Base-by-base conservation (phyloP, 2,329 filamentous ascomycete species). In the Microascus cirrosus region DNA sequence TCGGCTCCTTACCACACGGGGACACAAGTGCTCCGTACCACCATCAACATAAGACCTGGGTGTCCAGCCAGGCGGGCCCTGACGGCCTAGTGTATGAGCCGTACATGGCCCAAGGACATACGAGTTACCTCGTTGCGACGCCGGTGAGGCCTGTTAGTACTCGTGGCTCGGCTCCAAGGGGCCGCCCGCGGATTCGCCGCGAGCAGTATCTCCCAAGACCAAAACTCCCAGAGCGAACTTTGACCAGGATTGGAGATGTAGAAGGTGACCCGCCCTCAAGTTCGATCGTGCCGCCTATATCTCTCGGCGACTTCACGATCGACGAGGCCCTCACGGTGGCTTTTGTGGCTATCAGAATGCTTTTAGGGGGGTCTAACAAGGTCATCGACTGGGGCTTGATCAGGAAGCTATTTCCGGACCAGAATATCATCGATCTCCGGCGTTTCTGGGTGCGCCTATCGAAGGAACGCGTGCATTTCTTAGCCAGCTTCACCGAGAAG, bases 361-460 rank as follows among this genome's bases (percentile, higher is more conserved):
- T 87, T 10, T 70, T 84, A 7, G 84, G 84, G 11, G 84, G 84
- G 7, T 73, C 83, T 12, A 79, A 83, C 61, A 77, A 79, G 62
- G 71, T 74, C 1, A 73, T 84, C 24, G 84, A 87, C 63, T 85
- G 83, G 77, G 82, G 82, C 11, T 63, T 85, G 48, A 70, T 85
- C 59, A 67, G 79, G 62, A 74, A 74, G 24, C 67, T 83, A 15
- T 85, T 83, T 63, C 83, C 81, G 1, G 71, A 74, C 15, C 73
- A 77, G 55, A 77, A 75, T 5, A 69, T 82, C 13, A 76, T 73
- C 32, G 74, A 73, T 13, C 68, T 87, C 42, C 76, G 76, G 24
- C 77, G 75, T 54, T 79, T 80, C 58, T 87, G 84, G 83, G 73
- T 80, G 4, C 77, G 78, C 48, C 65, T 87, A 52, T 54, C 54